phyloP scores from a whole-genome alignment of 2,329 filamentous ascomycete species.

The Xylaria sp. region DNA sequence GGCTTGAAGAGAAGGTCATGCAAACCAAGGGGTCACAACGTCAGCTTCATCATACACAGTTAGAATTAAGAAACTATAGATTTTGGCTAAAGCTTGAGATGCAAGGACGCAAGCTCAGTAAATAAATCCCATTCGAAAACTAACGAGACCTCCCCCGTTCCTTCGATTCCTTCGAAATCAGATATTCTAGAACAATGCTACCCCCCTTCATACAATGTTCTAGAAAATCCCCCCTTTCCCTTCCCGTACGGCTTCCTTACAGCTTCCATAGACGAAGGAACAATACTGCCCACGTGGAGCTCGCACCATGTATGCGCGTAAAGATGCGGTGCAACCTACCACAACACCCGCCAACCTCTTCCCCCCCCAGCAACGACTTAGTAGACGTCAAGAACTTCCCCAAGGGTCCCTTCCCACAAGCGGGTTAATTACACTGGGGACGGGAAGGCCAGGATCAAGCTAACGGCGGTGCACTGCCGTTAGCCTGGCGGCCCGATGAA shows the following conservation, averaged over 20 bases:
- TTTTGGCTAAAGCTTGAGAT: background rate
- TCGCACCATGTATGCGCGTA: conserved; percentile 18
- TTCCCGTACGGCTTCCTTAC: background rate
- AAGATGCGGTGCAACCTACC: conserved; percentile 20
- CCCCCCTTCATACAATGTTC: background rate
- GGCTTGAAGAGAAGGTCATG: conserved; percentile 1
- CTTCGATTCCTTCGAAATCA: background rate
- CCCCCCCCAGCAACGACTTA: background rate
- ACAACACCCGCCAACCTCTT: conserved; percentile 1
- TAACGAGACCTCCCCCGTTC: background rate
- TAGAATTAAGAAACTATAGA: too few relatives aligned
- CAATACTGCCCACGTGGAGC: conserved; percentile 24
- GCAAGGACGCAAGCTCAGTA: background rate
- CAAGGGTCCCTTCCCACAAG: background rate
- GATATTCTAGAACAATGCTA: conserved; percentile 19
- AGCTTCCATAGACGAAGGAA: background rate
- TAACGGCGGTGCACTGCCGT: conserved; percentile 3
- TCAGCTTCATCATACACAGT: too few relatives aligned
- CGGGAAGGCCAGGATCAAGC: background rate
- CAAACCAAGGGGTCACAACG: conserved; percentile 11
- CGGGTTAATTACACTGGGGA: background rate
- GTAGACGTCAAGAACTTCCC: background rate
- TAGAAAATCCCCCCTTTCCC: background rate
- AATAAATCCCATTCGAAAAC: background rate
- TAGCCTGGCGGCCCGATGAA: conserved; percentile 21